Conservation (phyloP, 129 eudicot species). For the Dittrichia graveolens region DNA sequence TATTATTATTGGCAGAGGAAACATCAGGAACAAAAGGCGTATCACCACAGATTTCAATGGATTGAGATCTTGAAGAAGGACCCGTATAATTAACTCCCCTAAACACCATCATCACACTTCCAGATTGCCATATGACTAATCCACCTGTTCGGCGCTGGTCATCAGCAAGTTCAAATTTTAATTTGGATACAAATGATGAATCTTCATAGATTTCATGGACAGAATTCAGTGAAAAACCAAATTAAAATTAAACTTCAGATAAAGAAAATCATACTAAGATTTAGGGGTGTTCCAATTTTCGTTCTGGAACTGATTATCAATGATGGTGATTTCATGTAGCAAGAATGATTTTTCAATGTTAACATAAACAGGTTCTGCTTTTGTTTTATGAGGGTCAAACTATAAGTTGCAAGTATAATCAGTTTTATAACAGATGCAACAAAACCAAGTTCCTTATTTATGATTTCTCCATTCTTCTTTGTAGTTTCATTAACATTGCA, state of each 20-base stretch:
- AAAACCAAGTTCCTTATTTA: background rate
- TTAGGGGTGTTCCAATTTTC: background rate
- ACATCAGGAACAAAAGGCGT: slow-evolving; percentile 66
- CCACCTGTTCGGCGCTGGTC: slow-evolving; percentile 97
- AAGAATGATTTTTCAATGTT: background rate
- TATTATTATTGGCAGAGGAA: slow-evolving; percentile 45
- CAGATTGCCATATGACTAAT: slow-evolving; percentile 90
- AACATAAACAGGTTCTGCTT: background rate
- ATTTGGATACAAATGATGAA: slow-evolving; percentile 10
- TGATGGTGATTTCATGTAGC: too few relatives aligned
- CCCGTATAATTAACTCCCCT: slow-evolving; percentile 84
- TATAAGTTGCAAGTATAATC: background rate
- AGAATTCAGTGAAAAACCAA: background rate
- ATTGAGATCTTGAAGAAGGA: slow-evolving; percentile 57
- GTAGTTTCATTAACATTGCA: background rate
- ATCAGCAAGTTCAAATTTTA: slow-evolving; percentile 30
- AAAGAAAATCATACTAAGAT: too few relatives aligned
- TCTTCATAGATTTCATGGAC: slow-evolving; percentile 1
- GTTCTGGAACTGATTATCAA: background rate
- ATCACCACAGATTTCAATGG: slow-evolving; percentile 40
- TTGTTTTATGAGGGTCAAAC: background rate
- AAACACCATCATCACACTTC: slow-evolving; percentile 97
- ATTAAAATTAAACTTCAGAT: background rate
- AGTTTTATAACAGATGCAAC: background rate
- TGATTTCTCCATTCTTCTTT: background rate